Percentiles rank a stretch among this genome's conserved stretches.
These are phyloP conservation scores for Ganoderma resinaceum DNA, from an alignment of 1,284 basidiomycete genomes.

Conservation along the genomic window DNA sequence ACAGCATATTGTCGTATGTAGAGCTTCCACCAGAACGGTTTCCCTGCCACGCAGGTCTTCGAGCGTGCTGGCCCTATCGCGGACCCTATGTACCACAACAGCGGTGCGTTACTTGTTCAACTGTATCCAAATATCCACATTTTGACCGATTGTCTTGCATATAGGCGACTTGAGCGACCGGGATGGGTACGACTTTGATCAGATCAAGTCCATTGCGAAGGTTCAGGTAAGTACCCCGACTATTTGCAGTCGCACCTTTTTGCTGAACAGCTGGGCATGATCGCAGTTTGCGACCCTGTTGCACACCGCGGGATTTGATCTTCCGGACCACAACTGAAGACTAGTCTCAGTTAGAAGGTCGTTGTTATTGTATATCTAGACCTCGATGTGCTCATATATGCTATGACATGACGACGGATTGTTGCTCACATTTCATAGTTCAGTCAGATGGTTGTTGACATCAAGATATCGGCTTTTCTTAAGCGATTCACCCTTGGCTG, in stretches of 20 bases:
- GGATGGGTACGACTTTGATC: slow-evolving; percentile 81
- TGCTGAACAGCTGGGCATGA: neutral
- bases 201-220: slow-evolving; percentile 83
- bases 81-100: slow-evolving; percentile 89
- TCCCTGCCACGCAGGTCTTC: slow-evolving; percentile 82
- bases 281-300: slow-evolving; percentile 60
- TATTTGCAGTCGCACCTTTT: neutral
- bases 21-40: slow-evolving; percentile 85
- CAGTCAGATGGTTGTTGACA: no score
- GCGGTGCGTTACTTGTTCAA: slow-evolving; percentile 51
- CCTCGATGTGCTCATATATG: neutral
- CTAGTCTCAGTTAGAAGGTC: neutral
- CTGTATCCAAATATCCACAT: no score
- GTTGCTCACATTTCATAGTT: neutral
- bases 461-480: no score
- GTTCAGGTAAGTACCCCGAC: slow-evolving; percentile 65
- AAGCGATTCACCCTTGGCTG: no score
- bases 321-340: slow-evolving; percentile 24
- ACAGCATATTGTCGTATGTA: neutral
- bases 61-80: slow-evolving; percentile 84
- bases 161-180: slow-evolving; percentile 79
- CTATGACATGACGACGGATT: neutral
- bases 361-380: neutral
- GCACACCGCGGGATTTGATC: slow-evolving; percentile 59
- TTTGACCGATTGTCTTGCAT: neutral